Evolutionary conservation across 2,329 filamentous ascomycete genomes (phyloP).

Genomic region (Fusarium sp.): DNA sequence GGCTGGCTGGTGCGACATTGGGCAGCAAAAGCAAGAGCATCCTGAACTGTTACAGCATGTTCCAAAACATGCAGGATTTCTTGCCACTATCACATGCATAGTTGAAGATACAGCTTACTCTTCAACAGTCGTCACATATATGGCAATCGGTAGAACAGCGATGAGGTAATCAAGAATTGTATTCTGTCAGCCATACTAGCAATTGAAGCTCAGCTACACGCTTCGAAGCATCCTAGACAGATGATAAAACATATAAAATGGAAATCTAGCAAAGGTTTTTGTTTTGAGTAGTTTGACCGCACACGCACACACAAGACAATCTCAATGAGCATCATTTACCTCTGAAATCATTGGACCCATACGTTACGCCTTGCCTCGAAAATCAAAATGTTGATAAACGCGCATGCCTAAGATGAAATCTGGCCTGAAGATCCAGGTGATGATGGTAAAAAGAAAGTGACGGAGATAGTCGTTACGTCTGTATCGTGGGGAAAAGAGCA

Average conservation of each 20-base stretch:
- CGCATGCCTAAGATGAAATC: not conserved
- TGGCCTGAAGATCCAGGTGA: not conserved
- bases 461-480: not conserved
- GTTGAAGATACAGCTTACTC: no score
- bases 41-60: not conserved
- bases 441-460: not conserved
- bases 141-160: not conserved
- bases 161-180: not conserved
- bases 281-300: not conserved
- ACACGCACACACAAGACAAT: not conserved
- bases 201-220: not conserved
- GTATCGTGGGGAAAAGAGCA: not conserved
- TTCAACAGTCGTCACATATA: not conserved
- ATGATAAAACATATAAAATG: slow-evolving; percentile 1
- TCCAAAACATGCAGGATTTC: not conserved
- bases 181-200: not conserved
- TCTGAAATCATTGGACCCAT: not conserved
- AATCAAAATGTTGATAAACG: slow-evolving; percentile 4
- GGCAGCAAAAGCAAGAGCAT: not conserved
- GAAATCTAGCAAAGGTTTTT: not conserved
- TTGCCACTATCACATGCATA: no score
- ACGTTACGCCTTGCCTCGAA: not conserved
- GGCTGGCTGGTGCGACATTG: not conserved
- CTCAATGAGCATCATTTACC: not conserved
- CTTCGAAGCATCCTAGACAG: not conserved